A percentile compares a stretch with the other conserved stretches of the same genome.
These are phyloP conservation scores for Aureobasidium mangrovei DNA, from an alignment of 2,329 filamentous ascomycete species.

Conservation along the genomic window DNA sequence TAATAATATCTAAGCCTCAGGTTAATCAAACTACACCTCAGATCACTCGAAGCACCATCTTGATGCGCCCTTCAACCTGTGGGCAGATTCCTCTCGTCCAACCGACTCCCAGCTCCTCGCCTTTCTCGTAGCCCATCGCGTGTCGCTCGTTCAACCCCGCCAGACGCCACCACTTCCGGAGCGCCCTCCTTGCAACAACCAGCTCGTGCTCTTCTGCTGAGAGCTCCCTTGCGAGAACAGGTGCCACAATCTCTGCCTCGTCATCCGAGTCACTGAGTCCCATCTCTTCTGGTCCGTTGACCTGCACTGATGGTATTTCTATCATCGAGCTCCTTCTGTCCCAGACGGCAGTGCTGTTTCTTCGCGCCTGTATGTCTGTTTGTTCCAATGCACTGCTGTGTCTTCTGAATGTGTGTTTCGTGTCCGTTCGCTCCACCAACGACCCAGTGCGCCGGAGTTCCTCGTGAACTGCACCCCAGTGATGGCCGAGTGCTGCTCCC, in stretches of 20 bases:
- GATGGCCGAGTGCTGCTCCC: constrained; percentile 50
- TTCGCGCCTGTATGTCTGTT: neutral
- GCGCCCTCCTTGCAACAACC: constrained; percentile 58
- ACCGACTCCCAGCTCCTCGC: constrained; percentile 52
- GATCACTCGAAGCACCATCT: constrained; percentile 16
- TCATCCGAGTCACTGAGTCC: constrained; percentile 31
- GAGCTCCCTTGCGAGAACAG: constrained; percentile 36
- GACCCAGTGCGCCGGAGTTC: constrained; percentile 47
- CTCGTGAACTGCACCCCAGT: constrained; percentile 60
- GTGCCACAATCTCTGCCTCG: constrained; percentile 26
- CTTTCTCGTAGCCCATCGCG: constrained; percentile 45
- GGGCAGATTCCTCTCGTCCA: constrained; percentile 80
- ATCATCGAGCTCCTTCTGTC: neutral
- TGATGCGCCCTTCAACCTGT: constrained; percentile 66
- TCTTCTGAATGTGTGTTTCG: constrained; percentile 14
- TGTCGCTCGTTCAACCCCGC: constrained; percentile 51
- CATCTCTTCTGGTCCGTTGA: neutral
- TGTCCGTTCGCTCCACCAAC: constrained; percentile 21
- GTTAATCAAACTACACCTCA: neutral
- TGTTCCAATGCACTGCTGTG: neutral
- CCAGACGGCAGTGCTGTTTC: neutral
- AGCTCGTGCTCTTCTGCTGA: constrained; percentile 42
- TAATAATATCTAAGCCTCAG: neutral
- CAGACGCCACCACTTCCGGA: constrained; percentile 62
- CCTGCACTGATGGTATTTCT: neutral